Base-by-base conservation (phyloP, 805 yeast species). In the Yamadazyma ubonensis region DNA sequence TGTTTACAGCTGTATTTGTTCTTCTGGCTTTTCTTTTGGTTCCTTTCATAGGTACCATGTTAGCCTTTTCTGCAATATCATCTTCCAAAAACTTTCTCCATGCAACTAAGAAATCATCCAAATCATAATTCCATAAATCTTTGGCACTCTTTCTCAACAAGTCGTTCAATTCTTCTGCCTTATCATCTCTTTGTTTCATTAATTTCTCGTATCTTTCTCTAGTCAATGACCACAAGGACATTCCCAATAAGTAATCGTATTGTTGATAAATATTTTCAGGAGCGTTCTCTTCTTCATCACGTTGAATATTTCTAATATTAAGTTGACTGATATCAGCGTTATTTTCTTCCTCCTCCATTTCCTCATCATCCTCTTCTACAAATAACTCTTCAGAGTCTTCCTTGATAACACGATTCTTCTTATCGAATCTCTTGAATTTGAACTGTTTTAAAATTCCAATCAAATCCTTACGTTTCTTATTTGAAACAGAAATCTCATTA, bases 181-280 rank as follows among this genome's bases (percentile, higher is more conserved):
- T 83, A 18, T 70, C 82, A 41, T 79, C 86, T 45, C 79, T 75
- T 57, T 90, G 95, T 39, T 73, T 73, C 52, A 89, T 67, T 49
- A 93, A 68, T 50, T 77, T 81, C 53, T 87, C 90, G 57, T 90
- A 93, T 52, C 93, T 77, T 63, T 93, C 99, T 43, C 73, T 75
- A 0, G 99, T 91, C 56, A 93, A 76, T 27, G 96, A 84, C 93
- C 96, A 88, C 48, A 93, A 81, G 25, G 89, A 78, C 96, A 93
- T 86, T 39, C 93, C 95, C 38, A 93, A 71, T 47, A 93, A 71
- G 52, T 93, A 93, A 54, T 93, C 98, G 61, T 79, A 91, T 5
- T 82, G 71, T 7, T 88, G 77, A 37, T 73, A 72, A 11, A 76
- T 64, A 17, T 79, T 83, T 36, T 70, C 74, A n/a, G 77, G 75